Evolutionary conservation across 2,329 filamentous ascomycete species (phyloP).

Genomic region (Trichophyton mentagrophytes): DNA sequence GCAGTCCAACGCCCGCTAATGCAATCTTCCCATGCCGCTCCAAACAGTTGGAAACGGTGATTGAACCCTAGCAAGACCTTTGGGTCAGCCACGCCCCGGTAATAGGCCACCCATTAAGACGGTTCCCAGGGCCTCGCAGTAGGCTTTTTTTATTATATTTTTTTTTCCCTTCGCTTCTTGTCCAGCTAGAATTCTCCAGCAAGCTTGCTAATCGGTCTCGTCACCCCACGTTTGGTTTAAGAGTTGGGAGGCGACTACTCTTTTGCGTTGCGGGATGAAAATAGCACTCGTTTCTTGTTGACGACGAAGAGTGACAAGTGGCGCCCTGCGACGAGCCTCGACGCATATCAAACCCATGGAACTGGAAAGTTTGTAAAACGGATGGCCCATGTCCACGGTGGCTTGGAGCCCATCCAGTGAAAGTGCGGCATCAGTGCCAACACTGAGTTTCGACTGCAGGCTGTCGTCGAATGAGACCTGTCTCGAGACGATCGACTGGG

Average conservation of each 20-base stretch:
- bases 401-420: neutral
- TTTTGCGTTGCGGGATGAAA: neutral
- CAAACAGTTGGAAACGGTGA: neutral
- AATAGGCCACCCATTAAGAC: neutral
- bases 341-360: slow-evolving; percentile 2
- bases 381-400: slow-evolving; percentile 1
- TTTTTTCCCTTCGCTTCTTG: neutral
- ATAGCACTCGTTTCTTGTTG: neutral
- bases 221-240: neutral
- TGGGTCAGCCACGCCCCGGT: neutral
- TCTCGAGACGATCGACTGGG: neutral
- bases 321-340: neutral
- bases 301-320: neutral
- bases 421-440: neutral
- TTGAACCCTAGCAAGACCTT: neutral
- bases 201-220: neutral
- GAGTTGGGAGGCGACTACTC: neutral
- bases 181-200: neutral
- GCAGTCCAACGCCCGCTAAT: slow-evolving; percentile 1
- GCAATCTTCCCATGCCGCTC: slow-evolving; percentile 1
- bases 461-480: neutral
- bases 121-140: neutral
- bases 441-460: neutral
- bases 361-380: slow-evolving; percentile 1
- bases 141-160: neutral